phyloP scores from a whole-genome alignment of 2,329 filamentous ascomycete genomes.

The Monosporascus sp. region DNA sequence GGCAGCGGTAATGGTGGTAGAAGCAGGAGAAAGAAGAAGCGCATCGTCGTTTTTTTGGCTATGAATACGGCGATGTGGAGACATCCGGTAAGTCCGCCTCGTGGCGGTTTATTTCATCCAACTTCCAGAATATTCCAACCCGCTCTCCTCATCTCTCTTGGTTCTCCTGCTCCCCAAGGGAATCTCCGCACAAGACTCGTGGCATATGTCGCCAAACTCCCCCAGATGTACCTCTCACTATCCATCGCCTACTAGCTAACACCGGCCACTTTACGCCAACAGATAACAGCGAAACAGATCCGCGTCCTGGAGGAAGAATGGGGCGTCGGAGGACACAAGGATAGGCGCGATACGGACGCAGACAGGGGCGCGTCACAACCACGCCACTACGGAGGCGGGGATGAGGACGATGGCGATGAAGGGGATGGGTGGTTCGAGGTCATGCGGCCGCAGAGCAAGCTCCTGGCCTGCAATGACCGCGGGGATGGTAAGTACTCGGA shows the following conservation, averaged over 20 bases:
- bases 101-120: neutral
- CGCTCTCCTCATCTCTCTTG: neutral
- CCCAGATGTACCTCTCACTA: too few species aligned
- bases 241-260: too few species aligned
- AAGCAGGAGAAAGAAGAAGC: constrained; percentile 43
- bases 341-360: neutral
- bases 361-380: neutral
- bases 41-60: constrained; percentile 70
- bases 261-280: neutral
- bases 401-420: constrained; percentile 23
- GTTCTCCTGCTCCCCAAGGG: neutral
- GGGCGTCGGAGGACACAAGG: constrained; percentile 40
- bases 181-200: too few species aligned
- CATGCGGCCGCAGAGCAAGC: constrained; percentile 67
- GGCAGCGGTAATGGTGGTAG: constrained; percentile 1
- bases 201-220: too few species aligned
- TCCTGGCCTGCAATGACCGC: constrained; percentile 77
- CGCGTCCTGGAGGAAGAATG: constrained; percentile 67
- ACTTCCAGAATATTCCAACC: neutral
- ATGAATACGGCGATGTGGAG: constrained; percentile 93
- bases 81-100: constrained; percentile 56
- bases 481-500: constrained; percentile 47
- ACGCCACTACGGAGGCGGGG: constrained; percentile 12
- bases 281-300: constrained; percentile 62
- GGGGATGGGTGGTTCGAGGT: constrained; percentile 60